Conservation (phyloP, 2,329 filamentous ascomycete species). For the Phyllosticta capitalensis region DNA sequence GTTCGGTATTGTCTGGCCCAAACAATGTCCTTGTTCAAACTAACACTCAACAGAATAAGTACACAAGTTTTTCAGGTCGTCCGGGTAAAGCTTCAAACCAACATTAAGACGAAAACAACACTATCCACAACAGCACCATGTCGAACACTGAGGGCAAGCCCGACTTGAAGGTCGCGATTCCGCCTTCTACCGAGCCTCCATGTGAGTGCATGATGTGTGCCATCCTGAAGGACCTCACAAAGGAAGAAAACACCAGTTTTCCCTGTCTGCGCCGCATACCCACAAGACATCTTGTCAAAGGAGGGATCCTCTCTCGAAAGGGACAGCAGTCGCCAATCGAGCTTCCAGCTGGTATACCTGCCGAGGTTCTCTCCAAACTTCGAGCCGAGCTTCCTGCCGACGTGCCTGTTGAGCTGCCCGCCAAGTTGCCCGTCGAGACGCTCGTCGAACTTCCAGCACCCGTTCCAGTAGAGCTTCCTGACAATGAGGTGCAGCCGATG, state of each 20-base stretch:
- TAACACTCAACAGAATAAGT: background rate
- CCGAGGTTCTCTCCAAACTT: background rate
- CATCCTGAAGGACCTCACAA: background rate
- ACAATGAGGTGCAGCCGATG: background rate
- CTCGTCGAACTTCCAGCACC: background rate
- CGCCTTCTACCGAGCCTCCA: background rate
- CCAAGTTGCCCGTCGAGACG: background rate
- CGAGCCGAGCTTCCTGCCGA: background rate
- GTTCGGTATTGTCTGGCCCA: background rate
- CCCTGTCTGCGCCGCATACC: background rate
- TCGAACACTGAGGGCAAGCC: background rate
- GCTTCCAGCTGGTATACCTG: background rate
- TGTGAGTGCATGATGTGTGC: background rate
- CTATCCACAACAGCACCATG: background rate
- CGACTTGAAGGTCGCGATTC: background rate
- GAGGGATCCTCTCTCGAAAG: background rate
- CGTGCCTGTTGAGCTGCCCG: background rate
- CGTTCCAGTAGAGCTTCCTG: background rate
- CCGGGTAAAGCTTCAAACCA: background rate
- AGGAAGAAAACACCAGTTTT: background rate
- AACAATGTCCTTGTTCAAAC: background rate
- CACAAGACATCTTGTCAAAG: background rate
- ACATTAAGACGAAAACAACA: background rate
- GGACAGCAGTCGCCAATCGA: background rate
- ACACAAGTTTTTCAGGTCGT: background rate